Conservation (phyloP, 306 rosid genomes). For the Glycine latifolia region DNA sequence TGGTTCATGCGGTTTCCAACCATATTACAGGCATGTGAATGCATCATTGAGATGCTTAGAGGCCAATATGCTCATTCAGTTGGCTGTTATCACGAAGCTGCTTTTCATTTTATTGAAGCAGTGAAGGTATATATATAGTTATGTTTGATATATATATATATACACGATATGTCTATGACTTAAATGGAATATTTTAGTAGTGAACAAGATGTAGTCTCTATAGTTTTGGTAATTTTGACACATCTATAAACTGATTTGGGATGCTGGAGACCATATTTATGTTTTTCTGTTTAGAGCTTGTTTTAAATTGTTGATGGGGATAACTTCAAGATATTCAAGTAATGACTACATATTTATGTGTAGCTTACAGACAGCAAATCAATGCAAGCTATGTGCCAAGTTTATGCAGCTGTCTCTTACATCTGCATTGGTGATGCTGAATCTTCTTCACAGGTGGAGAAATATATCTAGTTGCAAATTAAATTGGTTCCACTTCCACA, state of each 20-base stretch:
- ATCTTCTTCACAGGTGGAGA: conserved; percentile 83
- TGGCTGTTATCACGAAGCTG: conserved; percentile 89
- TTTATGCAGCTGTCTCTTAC: conserved; percentile 94
- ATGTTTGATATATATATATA: too few species aligned
- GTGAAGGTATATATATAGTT: conserved; percentile 67
- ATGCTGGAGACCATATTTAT: conserved; percentile 38
- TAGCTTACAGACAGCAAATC: conserved; percentile 96
- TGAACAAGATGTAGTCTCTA: conserved; percentile 29
- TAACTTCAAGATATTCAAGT: conserved; percentile 4
- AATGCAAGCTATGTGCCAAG: conserved; percentile 89
- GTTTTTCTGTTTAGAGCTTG: conserved; percentile 14
- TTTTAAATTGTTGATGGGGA: conserved; percentile 22
- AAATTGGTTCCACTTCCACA: conserved; percentile 9
- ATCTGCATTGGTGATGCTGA: conserved; percentile 97
- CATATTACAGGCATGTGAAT: conserved; percentile 90
- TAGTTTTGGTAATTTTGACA: conserved; percentile 37
- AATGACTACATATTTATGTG: conserved; percentile 29
- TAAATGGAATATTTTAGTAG: conserved; percentile 25
- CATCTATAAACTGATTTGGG: conserved; percentile 43
- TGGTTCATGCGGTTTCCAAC: conserved; percentile 95
- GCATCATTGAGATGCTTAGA: conserved; percentile 93
- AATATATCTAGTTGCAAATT: conserved; percentile 33
- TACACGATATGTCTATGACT: conserved; percentile 31
- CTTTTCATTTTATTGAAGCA: conserved; percentile 89
- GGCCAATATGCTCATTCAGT: conserved; percentile 96